phyloP scores from a whole-genome alignment of 2,329 filamentous ascomycete genomes.

The Metarhizium guizhouense region DNA sequence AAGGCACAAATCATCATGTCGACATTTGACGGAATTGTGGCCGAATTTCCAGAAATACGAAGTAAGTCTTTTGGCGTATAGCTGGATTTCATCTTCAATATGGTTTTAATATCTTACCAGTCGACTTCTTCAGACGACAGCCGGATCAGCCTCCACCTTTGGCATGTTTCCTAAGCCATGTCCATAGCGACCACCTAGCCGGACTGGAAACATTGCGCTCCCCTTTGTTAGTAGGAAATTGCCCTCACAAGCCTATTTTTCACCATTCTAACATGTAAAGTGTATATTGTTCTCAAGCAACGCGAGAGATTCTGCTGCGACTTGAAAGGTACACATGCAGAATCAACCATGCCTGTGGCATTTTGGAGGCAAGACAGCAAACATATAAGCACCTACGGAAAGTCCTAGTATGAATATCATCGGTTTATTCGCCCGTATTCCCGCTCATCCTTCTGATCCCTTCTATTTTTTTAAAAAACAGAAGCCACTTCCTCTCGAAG shows the following conservation, averaged over 20 bases:
- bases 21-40: constrained; percentile 63
- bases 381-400: constrained; percentile 69
- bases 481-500: constrained; percentile 76
- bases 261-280: constrained; percentile 19
- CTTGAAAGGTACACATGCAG: constrained; percentile 73
- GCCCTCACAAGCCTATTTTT: background rate
- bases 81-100: background rate
- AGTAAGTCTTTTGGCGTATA: constrained; percentile 30
- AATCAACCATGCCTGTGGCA: constrained; percentile 70
- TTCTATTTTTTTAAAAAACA: constrained; percentile 16
- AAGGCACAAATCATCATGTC: constrained; percentile 46
- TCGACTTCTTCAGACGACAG: constrained; percentile 70
- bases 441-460: background rate
- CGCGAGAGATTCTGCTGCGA: constrained; percentile 68
- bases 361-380: constrained; percentile 64
- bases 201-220: constrained; percentile 69
- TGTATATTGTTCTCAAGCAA: constrained; percentile 83
- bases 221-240: constrained; percentile 48
- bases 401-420: constrained; percentile 43
- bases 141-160: constrained; percentile 51
- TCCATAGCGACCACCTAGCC: constrained; percentile 81
- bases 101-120: constrained; percentile 25
- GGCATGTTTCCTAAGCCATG: constrained; percentile 84
- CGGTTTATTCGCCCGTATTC: background rate
- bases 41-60: constrained; percentile 72